Evolutionary conservation across 192 early-diverging fungal species (phyloP).

Genomic region (Coemansia sp.): DNA sequence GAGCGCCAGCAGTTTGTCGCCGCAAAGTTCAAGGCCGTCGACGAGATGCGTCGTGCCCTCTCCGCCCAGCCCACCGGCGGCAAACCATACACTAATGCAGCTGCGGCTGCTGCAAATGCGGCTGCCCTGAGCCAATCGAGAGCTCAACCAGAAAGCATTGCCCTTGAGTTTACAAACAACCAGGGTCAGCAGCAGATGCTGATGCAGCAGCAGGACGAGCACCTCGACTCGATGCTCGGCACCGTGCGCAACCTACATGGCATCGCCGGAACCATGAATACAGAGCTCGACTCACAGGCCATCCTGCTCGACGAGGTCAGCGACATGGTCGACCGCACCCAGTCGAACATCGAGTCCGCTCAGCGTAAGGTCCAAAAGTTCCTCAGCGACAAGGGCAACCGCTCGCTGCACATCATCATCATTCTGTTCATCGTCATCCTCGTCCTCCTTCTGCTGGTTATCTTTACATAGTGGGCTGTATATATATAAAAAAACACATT

Average conservation of each 20-base stretch:
- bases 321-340: constrained; percentile 36
- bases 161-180: constrained; percentile 25
- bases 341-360: constrained; percentile 31
- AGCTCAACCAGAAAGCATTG: constrained; percentile 11
- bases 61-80: no score
- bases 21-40: constrained; percentile 23
- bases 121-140: not conserved
- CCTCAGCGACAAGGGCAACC: constrained; percentile 41
- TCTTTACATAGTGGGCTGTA: constrained; percentile 33
- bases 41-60: constrained; percentile 26
- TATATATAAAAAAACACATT: constrained; percentile 6
- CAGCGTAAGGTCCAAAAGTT: constrained; percentile 42
- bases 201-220: constrained; percentile 52
- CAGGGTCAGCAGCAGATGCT: constrained; percentile 49
- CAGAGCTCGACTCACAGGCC: constrained; percentile 50
- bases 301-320: constrained; percentile 47
- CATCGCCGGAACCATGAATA: constrained; percentile 52
- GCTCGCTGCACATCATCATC: constrained; percentile 39
- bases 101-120: no score
- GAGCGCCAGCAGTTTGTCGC: constrained; percentile 43
- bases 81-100: no score
- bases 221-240: constrained; percentile 48
- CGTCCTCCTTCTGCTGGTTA: constrained; percentile 44
- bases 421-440: constrained; percentile 44
- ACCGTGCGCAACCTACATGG: constrained; percentile 52